Base-by-base conservation (phyloP, 495 filamentous ascomycete species). In the Aspergillus sclerotiicarbonarius region DNA sequence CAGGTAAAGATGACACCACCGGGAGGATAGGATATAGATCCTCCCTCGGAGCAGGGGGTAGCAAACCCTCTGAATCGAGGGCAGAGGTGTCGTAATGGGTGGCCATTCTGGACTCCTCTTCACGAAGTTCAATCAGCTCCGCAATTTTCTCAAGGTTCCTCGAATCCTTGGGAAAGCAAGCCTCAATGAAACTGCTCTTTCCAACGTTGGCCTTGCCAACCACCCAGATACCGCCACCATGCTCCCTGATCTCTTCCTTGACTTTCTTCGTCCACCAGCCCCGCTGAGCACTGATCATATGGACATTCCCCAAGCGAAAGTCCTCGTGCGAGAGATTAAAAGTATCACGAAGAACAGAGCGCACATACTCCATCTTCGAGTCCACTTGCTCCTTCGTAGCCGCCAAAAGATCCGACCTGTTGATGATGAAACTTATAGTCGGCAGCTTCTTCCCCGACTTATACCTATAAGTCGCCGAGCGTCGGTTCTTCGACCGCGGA, bases 121-220 rank as follows among this genome's bases (percentile, higher is more conserved):
- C 53, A 39, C 63, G 68, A 10, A 60, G 65, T 48, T 71, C 68
- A 13, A 75, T 57, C 56, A 72, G 61, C 19, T 77, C 70, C 0
- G 60, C 62, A 56, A 73, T 71, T 39, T 71, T 74, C 49, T 73
- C 74, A 12, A 78, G 54, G 31, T 75, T 74, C 62, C 77, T 82
- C 45, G 84, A 80, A 21, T 89, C 90, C 67, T 96, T 95, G 15
- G 92, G 92, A 63, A 90, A 95, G 16, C 95, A 85, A 8, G 78
- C 79, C 64, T 92, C 84, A 53, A 97, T 91, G 21, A 99, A 86
- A 59, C 86, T 87, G 66, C 92, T 96, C 71, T 99, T 99, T 13
- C 94, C 94, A 25, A 98, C 94, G 66, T 99, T 99, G 51, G 88
- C 90, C 63, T 92, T 96, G n/a, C 95, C 94, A 21, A 98, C 90